phyloP scores from a whole-genome alignment of 2,329 filamentous ascomycete genomes.

The Truncatella angustata region DNA sequence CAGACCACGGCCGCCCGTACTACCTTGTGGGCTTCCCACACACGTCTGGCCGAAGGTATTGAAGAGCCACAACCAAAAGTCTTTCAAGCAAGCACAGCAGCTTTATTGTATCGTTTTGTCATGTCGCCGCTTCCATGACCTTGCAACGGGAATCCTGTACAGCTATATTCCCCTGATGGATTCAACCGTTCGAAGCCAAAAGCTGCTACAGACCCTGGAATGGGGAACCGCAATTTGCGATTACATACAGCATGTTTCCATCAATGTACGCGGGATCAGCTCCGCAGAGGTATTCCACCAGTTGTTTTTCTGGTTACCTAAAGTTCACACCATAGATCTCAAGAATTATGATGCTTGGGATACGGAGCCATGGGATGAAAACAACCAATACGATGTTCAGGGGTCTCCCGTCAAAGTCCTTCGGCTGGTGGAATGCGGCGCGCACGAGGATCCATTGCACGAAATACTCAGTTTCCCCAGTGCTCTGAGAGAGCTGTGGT shows the following conservation, averaged over 20 bases:
- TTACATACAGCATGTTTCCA: not conserved
- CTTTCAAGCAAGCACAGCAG: not conserved
- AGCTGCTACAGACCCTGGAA: not conserved
- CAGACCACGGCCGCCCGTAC: not conserved
- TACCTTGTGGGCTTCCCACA: not conserved
- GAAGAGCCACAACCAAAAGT: not conserved
- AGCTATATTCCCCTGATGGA: not conserved
- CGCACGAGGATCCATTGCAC: not conserved
- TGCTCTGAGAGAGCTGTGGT: conserved; percentile 10
- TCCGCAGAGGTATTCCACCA: not conserved
- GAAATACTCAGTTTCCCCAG: conserved; percentile 5
- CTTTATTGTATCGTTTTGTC: not conserved
- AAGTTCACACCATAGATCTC: not conserved
- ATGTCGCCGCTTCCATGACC: not conserved
- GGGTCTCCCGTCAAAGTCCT: conserved; percentile 9
- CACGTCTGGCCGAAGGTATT: not conserved
- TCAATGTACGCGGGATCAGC: not conserved
- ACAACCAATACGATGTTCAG: not conserved
- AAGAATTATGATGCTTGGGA: not conserved
- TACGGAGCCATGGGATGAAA: not conserved
- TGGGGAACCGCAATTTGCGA: not conserved
- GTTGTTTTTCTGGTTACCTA: not conserved
- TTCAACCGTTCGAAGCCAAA: not conserved
- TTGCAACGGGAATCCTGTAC: not conserved
- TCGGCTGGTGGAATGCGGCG: conserved; percentile 2